Evolutionary conservation across 768 basidiomycete genomes (phyloP).

Genomic region (Lactifluus echinatus): DNA sequence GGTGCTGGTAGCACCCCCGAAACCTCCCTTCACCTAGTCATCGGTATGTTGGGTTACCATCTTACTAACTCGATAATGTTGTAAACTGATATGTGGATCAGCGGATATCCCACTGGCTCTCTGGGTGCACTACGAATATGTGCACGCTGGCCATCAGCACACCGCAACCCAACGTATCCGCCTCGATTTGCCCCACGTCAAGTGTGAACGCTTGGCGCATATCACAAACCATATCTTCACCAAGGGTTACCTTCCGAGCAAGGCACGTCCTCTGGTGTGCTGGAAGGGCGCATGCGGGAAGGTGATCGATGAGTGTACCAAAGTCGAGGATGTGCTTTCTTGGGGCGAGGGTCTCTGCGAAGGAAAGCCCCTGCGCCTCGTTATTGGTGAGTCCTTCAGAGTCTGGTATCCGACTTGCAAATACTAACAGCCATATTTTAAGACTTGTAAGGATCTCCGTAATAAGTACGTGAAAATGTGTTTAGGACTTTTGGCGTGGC

Average conservation of each 20-base stretch:
- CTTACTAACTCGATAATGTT: not conserved
- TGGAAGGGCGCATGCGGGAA: constrained; percentile 35
- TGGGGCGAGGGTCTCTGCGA: constrained; percentile 30
- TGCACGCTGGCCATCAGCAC: constrained; percentile 27
- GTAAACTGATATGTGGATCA: constrained; percentile 14
- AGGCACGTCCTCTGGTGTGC: constrained; percentile 32
- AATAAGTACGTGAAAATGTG: not conserved
- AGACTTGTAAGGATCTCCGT: not conserved
- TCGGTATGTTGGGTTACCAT: constrained; percentile 29
- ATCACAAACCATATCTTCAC: constrained; percentile 41
- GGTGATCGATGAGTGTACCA: constrained; percentile 25
- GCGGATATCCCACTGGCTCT: constrained; percentile 34
- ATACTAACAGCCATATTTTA: not conserved
- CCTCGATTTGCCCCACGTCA: constrained; percentile 27
- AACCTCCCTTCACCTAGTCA: constrained; percentile 36
- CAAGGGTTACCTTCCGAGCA: constrained; percentile 30
- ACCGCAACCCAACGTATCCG: constrained; percentile 37
- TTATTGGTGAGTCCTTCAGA: constrained; percentile 28
- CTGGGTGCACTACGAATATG: constrained; percentile 40
- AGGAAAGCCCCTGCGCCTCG: constrained; percentile 30
- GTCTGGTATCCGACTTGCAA: no score
- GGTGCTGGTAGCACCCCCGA: constrained; percentile 37
- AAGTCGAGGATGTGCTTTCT: constrained; percentile 24
- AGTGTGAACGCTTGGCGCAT: constrained; percentile 36
- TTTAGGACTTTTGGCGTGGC: not conserved